A percentile compares a stretch with the other conserved stretches of the same genome.
Evolutionary conservation across 1,284 basidiomycete genomes (phyloP).

Genomic region (Ceratobasidium sp.): DNA sequence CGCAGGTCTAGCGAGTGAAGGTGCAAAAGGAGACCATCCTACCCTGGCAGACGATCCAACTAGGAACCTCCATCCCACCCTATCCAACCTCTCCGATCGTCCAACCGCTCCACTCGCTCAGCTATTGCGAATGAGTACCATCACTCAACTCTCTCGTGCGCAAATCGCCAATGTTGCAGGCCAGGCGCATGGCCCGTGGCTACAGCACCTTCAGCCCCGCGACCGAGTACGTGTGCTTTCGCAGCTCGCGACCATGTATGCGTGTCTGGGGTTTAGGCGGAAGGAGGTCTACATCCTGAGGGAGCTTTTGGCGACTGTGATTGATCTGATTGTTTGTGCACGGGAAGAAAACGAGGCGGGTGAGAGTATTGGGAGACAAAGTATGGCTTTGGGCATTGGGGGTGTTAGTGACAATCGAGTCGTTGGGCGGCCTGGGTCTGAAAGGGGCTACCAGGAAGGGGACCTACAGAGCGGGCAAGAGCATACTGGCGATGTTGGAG

Average conservation of each 20-base stretch:
- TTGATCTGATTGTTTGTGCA: conserved; percentile 84
- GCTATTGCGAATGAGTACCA: conserved; percentile 70
- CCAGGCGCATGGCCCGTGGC: conserved; percentile 85
- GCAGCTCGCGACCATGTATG: conserved; percentile 79
- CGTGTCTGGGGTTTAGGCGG: conserved; percentile 82
- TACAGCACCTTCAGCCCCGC: conserved; percentile 81
- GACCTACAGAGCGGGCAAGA: conserved; percentile 50
- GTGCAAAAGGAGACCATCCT: conserved; percentile 45
- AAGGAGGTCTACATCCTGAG: conserved; percentile 90
- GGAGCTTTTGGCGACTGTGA: conserved; percentile 82
- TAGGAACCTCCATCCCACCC: conserved; percentile 55
- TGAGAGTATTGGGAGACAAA: conserved; percentile 23
- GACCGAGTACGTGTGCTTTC: conserved; percentile 81
- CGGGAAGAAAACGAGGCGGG: conserved; percentile 63
- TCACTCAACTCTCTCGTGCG: conserved; percentile 77
- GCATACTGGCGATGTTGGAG: conserved; percentile 70
- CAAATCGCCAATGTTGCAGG: conserved; percentile 75
- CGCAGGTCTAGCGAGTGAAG: conserved; percentile 57
- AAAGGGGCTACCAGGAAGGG: conserved; percentile 20
- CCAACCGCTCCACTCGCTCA: conserved; percentile 62
- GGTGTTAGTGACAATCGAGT: conserved; percentile 10
- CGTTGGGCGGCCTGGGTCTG: neutral
- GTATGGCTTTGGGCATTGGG: conserved; percentile 27
- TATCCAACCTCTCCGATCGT: conserved; percentile 32
- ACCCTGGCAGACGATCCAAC: conserved; percentile 65